Base-by-base conservation (phyloP, 83 land plant species). In the Picea abies region DNA sequence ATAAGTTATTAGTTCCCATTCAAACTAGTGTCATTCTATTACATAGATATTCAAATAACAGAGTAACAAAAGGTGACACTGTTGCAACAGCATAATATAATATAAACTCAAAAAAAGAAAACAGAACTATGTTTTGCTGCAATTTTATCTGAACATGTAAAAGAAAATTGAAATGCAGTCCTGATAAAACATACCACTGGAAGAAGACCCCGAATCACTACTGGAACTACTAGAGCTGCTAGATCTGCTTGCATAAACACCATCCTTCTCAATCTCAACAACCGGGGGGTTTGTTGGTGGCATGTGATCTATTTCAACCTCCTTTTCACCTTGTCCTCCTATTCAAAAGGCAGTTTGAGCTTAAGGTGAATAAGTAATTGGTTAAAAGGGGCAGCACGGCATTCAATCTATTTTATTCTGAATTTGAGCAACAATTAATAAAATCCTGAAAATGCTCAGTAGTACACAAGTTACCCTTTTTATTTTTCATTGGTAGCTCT, bases 221-320 rank as follows among this genome's bases (percentile, higher is more conserved):
- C 93, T 90, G n/a, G 95, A 93, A 86, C 95, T 90, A 83, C 95
- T 91, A n/a, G 99, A 92, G 75, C 93, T 91, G 81, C 94, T 94
- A 64, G 90, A 90, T 69, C 86, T 79, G 80, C 84, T 90, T n/a
- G 72, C 90, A 84, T 82, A 82, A 64, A 80, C 84, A 11, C 80
- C 88, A 76, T 88, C 88, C 52, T 86, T 93, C 73, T 91, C 94
- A 67, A 79, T 87, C 60, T 81, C 87, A 41, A 88, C 92, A 79
- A 91, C 90, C 2, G 92, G 85, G 25, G 65, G 78, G 19, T 90
- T 72, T 12, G 89, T n/a, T 20, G 90, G 82, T 5, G 90, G 81
- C 83, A 89, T 61, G 73, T 89, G 90, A 52, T 83, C 90, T 44
- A 85, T 83, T 77, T 89, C 91, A 26, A 89, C 84, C 76, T 87